A percentile compares a stretch with the other conserved stretches of the same genome.
These are phyloP conservation scores for Neocallimastix lanati DNA, from an alignment of 192 early-diverging fungal species.

Conservation along the genomic window DNA sequence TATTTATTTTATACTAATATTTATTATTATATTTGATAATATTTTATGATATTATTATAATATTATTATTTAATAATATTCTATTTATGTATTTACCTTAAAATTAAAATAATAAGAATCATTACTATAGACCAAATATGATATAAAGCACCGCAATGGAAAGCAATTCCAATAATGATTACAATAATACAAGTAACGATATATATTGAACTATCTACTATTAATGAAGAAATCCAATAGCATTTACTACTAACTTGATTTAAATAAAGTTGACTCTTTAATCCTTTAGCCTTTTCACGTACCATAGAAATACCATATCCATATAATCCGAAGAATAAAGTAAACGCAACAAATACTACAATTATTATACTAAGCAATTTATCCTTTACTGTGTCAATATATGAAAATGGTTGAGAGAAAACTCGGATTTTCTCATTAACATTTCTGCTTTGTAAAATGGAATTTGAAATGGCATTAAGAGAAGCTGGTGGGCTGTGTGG, in stretches of 20 bases:
- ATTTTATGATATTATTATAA: no score
- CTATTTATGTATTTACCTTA: no score
- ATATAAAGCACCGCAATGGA: background rate
- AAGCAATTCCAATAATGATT: background rate
- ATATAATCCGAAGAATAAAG: background rate
- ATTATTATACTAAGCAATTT: background rate
- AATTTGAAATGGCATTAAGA: background rate
- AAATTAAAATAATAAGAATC: background rate
- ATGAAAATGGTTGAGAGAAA: background rate
- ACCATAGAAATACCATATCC: background rate
- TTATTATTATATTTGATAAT: no score
- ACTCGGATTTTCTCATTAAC: background rate
- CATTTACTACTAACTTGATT: background rate
- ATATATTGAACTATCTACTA: background rate
- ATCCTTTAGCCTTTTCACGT: background rate
- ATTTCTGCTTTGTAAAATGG: background rate
- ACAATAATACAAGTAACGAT: background rate
- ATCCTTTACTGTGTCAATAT: background rate
- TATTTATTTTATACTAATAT: no score
- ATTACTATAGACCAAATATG: background rate
- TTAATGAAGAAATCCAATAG: background rate
- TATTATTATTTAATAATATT: no score
- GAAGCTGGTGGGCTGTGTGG: background rate
- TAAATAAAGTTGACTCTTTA: background rate
- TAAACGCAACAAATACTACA: background rate